A percentile compares a stretch with the other conserved stretches of the same genome.
Evolutionary conservation across 306 rosid species (phyloP).

Genomic region (Glycine latifolia): DNA sequence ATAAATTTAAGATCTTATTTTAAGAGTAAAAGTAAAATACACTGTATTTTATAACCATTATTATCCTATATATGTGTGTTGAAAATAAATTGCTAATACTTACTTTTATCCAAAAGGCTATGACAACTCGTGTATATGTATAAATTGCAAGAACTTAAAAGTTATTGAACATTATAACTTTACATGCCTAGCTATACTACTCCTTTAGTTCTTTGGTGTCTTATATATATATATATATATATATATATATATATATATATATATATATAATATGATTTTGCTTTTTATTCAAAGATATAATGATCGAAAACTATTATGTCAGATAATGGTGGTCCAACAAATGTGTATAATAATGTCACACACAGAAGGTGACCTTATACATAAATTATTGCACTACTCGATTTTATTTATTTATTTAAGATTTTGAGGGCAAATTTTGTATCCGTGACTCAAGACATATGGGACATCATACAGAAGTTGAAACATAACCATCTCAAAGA

Average conservation of each 20-base stretch:
- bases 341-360: conserved; percentile 36
- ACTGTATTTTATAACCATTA: not conserved
- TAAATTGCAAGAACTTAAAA: conserved; percentile 28
- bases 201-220: conserved; percentile 32
- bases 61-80: not conserved
- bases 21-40: not conserved
- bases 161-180: conserved; percentile 30
- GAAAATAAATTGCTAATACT: not conserved
- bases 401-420: conserved; percentile 33
- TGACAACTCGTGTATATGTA: conserved; percentile 31
- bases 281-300: conserved; percentile 39
- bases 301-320: conserved; percentile 46
- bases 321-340: conserved; percentile 46
- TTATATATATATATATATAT: not conserved
- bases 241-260: no score
- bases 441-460: conserved; percentile 23
- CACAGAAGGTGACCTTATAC: conserved; percentile 15
- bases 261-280: conserved; percentile 22
- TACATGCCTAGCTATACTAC: conserved; percentile 25
- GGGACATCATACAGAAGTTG: not conserved
- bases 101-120: conserved; percentile 17
- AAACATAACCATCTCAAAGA: not conserved
- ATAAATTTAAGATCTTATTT: not conserved
- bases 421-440: conserved; percentile 1
- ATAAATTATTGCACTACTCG: conserved; percentile 31